Base-by-base conservation (phyloP, 495 filamentous ascomycete genomes). In the Monascus purpureus region DNA sequence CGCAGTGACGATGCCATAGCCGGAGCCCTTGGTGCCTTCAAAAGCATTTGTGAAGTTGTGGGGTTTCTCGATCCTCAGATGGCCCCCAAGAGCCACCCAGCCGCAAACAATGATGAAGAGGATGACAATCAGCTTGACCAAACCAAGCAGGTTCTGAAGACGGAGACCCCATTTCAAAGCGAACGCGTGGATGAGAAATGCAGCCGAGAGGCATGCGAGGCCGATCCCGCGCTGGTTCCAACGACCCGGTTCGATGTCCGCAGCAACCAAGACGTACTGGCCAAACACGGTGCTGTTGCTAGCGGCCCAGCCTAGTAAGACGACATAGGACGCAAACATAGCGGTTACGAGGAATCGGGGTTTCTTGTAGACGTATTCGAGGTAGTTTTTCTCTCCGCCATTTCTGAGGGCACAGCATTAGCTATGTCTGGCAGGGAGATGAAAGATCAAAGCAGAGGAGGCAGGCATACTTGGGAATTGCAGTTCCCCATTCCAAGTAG, bases 361-460 rank as follows among this genome's bases (percentile, higher is more conserved):
- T 33, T 67, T 70, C 24, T 63, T 62, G 52, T 63, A 78, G 26
- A 80, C 67, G 25, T 67, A 70, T 50, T 82, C 75, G 33, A 80
- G 70, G 37, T 81, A 80, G 44, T 77, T 75, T 50, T 83, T 82
- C 31, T 73, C 66, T 14, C 77, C 77, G 15, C 80, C 75, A n/a
- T 70, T 76, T 30, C 52, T 55, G 29, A 1, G n/a, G n/a, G n/a
- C 9, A 29, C 28, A n/a, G n/a, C n/a, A n/a, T n/a, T n/a, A n/a
- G n/a, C n/a, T n/a, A n/a, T n/a, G n/a, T n/a, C n/a, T n/a, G n/a
- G n/a, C n/a, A n/a, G n/a, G n/a, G n/a, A n/a, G n/a, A n/a, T n/a
- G n/a, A n/a, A n/a, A n/a, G n/a, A n/a, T n/a, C n/a, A n/a, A n/a
- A n/a, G n/a, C 4, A 28, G 25, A 28, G n/a, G 13, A 9, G 9